Evolutionary conservation across 148 eudicot species (phyloP).

Genomic region (Nepenthes gracilis): DNA sequence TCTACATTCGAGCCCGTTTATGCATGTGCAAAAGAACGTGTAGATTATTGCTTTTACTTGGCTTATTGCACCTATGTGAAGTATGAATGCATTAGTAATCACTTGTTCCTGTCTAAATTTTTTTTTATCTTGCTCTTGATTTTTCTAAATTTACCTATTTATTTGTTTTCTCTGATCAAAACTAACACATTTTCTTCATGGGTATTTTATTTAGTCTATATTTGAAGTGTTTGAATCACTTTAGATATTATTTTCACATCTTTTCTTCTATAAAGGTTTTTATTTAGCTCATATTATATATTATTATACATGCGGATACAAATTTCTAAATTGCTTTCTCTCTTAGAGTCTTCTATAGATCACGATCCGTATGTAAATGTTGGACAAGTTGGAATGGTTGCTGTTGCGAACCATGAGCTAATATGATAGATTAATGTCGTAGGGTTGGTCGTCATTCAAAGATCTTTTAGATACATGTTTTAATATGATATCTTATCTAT

Average conservation of each 20-base stretch:
- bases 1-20: slow-evolving; percentile 47
- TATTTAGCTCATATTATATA: background rate
- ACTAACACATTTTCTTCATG: too few species aligned
- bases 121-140: too few species aligned
- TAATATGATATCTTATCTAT: too few species aligned
- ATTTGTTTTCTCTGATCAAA: too few species aligned
- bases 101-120: too few species aligned
- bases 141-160: too few species aligned
- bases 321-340: slow-evolving; percentile 15
- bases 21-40: slow-evolving; percentile 67
- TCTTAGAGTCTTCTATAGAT: slow-evolving; percentile 48
- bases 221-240: too few species aligned
- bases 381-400: slow-evolving; percentile 59
- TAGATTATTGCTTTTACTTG: slow-evolving; percentile 3
- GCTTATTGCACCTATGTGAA: background rate
- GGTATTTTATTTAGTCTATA: too few species aligned
- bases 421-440: too few species aligned
- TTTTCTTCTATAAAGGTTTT: background rate
- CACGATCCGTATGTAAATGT: slow-evolving; percentile 62
- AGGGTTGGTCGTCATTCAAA: too few species aligned
- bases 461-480: too few species aligned
- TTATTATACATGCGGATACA: slow-evolving; percentile 1
- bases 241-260: too few species aligned
- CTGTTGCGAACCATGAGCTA: slow-evolving; percentile 44
- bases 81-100: background rate